These are phyloP conservation scores for Peniophora sp. DNA, from an alignment of 1,284 basidiomycete species.

Conservation along the genomic window DNA sequence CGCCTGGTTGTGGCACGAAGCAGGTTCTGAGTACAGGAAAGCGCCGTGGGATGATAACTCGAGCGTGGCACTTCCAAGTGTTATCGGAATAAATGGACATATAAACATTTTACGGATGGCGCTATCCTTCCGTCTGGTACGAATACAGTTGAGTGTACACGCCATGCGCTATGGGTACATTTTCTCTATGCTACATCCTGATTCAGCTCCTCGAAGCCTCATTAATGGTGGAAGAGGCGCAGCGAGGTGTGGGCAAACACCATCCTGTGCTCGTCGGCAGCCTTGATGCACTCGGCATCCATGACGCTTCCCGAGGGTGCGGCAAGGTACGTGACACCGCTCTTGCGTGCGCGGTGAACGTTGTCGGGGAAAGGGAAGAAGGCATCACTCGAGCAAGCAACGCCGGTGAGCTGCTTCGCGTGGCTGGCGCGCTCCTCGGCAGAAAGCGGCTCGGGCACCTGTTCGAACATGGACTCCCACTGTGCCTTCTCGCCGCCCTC, in stretches of 20 bases:
- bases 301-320: slow-evolving; percentile 96
- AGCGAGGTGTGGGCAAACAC: slow-evolving; percentile 84
- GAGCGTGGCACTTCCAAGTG: too few species aligned
- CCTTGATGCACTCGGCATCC: slow-evolving; percentile 93
- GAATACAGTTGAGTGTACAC: too few species aligned
- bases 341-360: slow-evolving; percentile 87
- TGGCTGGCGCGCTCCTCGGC: slow-evolving; percentile 71
- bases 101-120: too few species aligned
- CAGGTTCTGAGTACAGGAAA: too few species aligned
- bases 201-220: neutral
- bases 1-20: too few species aligned
- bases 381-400: slow-evolving; percentile 92
- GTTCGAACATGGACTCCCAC: slow-evolving; percentile 89
- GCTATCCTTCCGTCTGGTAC: too few species aligned
- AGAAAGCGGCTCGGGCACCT: slow-evolving; percentile 60
- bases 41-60: too few species aligned
- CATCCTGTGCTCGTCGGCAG: slow-evolving; percentile 85
- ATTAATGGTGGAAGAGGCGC: slow-evolving; percentile 77
- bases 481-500: slow-evolving; percentile 84
- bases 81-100: too few species aligned
- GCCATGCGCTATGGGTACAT: too few species aligned
- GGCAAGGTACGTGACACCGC: slow-evolving; percentile 88
- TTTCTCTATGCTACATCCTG: neutral
- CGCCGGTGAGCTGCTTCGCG: slow-evolving; percentile 68
- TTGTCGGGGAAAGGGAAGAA: slow-evolving; percentile 99